These are phyloP conservation scores for Onygena corvina DNA, from an alignment of 2,329 filamentous ascomycete genomes.

Conservation along the genomic window DNA sequence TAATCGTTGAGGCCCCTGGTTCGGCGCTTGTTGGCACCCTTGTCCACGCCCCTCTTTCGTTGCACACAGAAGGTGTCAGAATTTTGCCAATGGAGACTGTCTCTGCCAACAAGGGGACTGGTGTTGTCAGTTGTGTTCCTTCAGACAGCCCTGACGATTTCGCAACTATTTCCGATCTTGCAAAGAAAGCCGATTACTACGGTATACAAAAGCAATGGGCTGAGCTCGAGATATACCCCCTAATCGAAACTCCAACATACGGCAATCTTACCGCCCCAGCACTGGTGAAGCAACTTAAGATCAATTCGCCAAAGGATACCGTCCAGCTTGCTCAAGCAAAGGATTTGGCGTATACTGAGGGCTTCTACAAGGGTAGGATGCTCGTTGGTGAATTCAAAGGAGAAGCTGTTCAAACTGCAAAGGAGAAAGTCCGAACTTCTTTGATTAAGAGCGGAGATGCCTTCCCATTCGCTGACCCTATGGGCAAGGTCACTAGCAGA, in stretches of 20 bases:
- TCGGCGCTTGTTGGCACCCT: slow-evolving; percentile 67
- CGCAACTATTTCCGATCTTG: slow-evolving; percentile 73
- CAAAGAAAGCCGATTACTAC: slow-evolving; percentile 93
- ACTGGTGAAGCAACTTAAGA: slow-evolving; percentile 86
- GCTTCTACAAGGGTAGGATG: slow-evolving; percentile 91
- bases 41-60: slow-evolving; percentile 75
- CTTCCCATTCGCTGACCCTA: slow-evolving; percentile 88
- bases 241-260: slow-evolving; percentile 80
- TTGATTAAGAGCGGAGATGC: slow-evolving; percentile 66
- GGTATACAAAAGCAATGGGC: slow-evolving; percentile 95
- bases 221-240: slow-evolving; percentile 73
- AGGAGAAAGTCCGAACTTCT: slow-evolving; percentile 68
- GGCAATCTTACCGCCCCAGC: slow-evolving; percentile 72
- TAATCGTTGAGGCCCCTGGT: slow-evolving; percentile 63
- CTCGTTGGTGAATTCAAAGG: slow-evolving; percentile 78
- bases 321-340: slow-evolving; percentile 88
- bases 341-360: slow-evolving; percentile 92
- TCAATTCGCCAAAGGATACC: slow-evolving; percentile 87
- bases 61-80: slow-evolving; percentile 70
- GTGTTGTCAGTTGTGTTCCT: slow-evolving; percentile 89
- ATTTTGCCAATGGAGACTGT: slow-evolving; percentile 94
- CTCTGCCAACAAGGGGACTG: slow-evolving; percentile 85
- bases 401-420: slow-evolving; percentile 72
- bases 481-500: slow-evolving; percentile 75
- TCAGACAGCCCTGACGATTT: slow-evolving; percentile 95